Base-by-base conservation (phyloP, 163 green algal species). In the Picocystis sp. region DNA sequence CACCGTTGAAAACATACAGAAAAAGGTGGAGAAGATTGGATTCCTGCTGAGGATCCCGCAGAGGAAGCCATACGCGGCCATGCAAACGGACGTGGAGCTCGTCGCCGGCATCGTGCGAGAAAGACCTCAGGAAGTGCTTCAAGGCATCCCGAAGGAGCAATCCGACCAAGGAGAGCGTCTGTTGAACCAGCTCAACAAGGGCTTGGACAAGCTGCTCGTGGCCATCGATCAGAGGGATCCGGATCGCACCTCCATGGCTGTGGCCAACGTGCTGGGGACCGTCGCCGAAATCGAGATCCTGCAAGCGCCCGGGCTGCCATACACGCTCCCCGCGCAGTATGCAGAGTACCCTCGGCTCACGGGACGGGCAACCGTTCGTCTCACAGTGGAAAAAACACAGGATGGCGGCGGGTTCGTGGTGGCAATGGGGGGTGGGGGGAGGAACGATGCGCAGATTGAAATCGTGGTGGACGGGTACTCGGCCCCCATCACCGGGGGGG, bases 221-320 rank as follows among this genome's bases (percentile, higher is more conserved):
- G 47, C 43, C 38, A 25, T 34, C 12, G 41, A 24, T 14, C 47
- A 41, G 6, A 42, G 52, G 43, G 52, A 57, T 41, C 42, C 56
- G 15, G 45, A 56, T 33, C 22, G 22, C 14, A 49, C 47, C 6
- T 50, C 50, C 29, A 25, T 11, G 13, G 24, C 22, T 12, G 34
- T 61, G 29, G 43, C 33, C 14, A 50, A 17, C 15, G 41, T 53
- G 42, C 22, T 65, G 10, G 43, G 50, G 12, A 41, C 17, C 12
- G 44, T 52, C 11, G 43, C 41, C 41, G 45, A 25, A 13, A 24
- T 65, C 11, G 38, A 21, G 53, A 43, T 81, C 19, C 34, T 71
- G 42, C 72, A 93, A 64, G 81, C 82, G 9, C 79, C 82, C 2
- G 84, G 79, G 0, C 62, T 94, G 43, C 57, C 82, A 3, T 94